Conservation (phyloP, 2,329 filamentous ascomycete genomes). For the Coniella lustricola region DNA sequence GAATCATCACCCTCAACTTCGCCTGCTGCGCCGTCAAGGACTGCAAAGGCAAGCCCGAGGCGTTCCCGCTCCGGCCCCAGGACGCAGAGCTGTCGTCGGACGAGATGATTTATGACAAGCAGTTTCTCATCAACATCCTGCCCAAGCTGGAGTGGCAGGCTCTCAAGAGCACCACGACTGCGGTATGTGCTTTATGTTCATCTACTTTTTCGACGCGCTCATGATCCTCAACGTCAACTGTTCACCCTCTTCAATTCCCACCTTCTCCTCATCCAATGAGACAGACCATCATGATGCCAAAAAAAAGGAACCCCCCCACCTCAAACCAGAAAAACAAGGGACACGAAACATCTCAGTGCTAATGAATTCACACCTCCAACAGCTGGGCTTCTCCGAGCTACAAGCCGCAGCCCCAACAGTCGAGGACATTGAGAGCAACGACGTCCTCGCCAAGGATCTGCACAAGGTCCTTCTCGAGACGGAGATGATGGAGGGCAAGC, state of each 20-base stretch:
- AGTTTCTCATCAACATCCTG: slow-evolving; percentile 77
- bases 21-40: slow-evolving; percentile 91
- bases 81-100: slow-evolving; percentile 85
- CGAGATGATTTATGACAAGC: slow-evolving; percentile 72
- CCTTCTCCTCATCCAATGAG: too few relatives aligned
- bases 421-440: slow-evolving; percentile 56
- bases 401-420: slow-evolving; percentile 57
- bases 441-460: slow-evolving; percentile 67
- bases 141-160: slow-evolving; percentile 85
- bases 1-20: slow-evolving; percentile 93
- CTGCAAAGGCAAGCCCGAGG: slow-evolving; percentile 73
- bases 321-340: too few relatives aligned
- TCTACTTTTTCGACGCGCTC: background rate
- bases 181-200: slow-evolving; percentile 45
- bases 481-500: slow-evolving; percentile 77
- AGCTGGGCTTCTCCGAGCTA: slow-evolving; percentile 75
- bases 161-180: slow-evolving; percentile 64
- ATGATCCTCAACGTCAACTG: background rate
- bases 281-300: too few relatives aligned
- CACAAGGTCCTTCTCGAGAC: slow-evolving; percentile 84
- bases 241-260: too few relatives aligned
- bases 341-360: slow-evolving; percentile 12
- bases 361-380: background rate
- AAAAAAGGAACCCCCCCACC: too few relatives aligned
- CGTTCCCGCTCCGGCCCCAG: slow-evolving; percentile 86